These are phyloP conservation scores for Saraca asoca DNA, from an alignment of 331 rosid genomes.

Conservation along the genomic window DNA sequence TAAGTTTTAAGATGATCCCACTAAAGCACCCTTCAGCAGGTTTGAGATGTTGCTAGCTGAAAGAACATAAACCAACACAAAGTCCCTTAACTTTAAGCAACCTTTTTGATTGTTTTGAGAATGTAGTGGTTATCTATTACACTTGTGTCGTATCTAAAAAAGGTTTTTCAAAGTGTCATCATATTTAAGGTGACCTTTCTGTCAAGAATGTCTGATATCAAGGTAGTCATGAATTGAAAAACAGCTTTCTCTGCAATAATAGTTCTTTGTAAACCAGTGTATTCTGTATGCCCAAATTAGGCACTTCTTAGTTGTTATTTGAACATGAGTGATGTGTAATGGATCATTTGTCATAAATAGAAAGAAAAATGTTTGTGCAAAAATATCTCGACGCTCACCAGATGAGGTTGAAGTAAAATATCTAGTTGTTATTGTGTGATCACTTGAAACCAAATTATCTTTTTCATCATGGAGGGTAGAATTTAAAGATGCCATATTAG, in stretches of 20 bases:
- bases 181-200: slow-evolving; percentile 31
- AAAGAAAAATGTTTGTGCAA: too few relatives aligned
- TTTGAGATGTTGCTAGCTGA: slow-evolving; percentile 4
- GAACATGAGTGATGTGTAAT: too few relatives aligned
- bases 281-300: neutral
- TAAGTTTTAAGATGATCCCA: slow-evolving; percentile 21
- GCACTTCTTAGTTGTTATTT: neutral
- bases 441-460: too few relatives aligned
- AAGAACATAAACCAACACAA: slow-evolving; percentile 32
- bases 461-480: too few relatives aligned
- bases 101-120: slow-evolving; percentile 14
- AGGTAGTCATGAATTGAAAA: neutral
- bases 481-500: too few relatives aligned
- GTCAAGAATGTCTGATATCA: slow-evolving; percentile 26
- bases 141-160: too few relatives aligned
- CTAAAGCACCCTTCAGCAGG: neutral
- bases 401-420: too few relatives aligned
- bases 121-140: slow-evolving; percentile 41
- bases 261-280: neutral
- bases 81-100: slow-evolving; percentile 26
- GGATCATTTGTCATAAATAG: too few relatives aligned
- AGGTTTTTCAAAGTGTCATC: slow-evolving; percentile 27
- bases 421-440: too few relatives aligned
- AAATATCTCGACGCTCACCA: too few relatives aligned
- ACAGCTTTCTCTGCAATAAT: neutral